phyloP scores from a whole-genome alignment of 306 rosid genomes.

The Fragaria vesca region DNA sequence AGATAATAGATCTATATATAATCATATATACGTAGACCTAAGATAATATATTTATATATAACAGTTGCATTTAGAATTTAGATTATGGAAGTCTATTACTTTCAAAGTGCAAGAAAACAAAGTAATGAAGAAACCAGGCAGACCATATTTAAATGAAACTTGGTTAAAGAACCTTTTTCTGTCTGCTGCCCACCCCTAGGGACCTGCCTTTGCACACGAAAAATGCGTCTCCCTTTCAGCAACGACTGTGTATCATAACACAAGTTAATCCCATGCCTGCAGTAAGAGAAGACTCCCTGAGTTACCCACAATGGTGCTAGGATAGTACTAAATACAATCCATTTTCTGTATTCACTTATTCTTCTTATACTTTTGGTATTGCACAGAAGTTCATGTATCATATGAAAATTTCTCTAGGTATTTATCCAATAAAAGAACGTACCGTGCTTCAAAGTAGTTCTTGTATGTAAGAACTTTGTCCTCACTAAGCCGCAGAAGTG shows the following conservation, averaged over 20 bases:
- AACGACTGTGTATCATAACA: slow-evolving; percentile 45
- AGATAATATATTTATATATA: neutral
- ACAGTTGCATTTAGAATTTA: neutral
- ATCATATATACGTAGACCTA: too few relatives aligned
- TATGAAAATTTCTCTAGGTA: neutral
- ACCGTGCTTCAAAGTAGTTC: slow-evolving; percentile 45
- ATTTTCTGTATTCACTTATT: neutral
- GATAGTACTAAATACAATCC: neutral
- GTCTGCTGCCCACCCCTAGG: slow-evolving; percentile 35
- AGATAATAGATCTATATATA: too few relatives aligned
- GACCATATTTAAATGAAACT: neutral
- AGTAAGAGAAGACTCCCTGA: slow-evolving; percentile 16
- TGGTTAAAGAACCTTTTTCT: slow-evolving; percentile 48
- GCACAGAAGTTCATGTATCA: neutral
- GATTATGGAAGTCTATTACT: neutral
- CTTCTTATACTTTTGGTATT: neutral
- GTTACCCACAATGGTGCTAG: neutral
- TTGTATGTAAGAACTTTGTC: slow-evolving; percentile 54
- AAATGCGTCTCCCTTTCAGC: slow-evolving; percentile 48
- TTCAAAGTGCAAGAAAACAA: neutral
- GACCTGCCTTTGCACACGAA: slow-evolving; percentile 48
- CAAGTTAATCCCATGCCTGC: slow-evolving; percentile 60
- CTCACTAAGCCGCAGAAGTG: slow-evolving; percentile 34
- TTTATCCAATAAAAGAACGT: slow-evolving; percentile 24
- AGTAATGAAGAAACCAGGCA: neutral